Evolutionary conservation across 345 rosid genomes (phyloP), one percentile per base, ranked within the genome.

Genomic region (Moricandia moricandioides): DNA sequence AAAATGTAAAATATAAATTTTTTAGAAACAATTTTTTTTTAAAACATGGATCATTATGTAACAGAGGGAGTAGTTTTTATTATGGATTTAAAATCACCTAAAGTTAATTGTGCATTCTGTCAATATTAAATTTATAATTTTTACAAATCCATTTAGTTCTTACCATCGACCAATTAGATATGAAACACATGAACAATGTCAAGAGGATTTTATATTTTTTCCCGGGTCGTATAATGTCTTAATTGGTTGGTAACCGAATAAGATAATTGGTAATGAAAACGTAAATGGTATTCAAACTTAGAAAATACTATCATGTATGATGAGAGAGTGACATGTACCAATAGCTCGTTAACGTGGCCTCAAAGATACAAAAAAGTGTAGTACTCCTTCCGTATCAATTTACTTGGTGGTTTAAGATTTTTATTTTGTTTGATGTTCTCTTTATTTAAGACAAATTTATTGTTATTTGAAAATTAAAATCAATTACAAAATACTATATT

Each of bases 301-400:
- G 34, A 57, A 57, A 26, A 49, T 49, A 49, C 1, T 2, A 29
- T 29, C 31, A 29, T 29, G 60, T 26, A 4, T 24, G 4, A 1
- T 21, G 13, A 54, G 29, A 54, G 59, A 55, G 52, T 6, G 34
- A 56, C 8, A 57, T 27, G 34, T 57, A 57, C 31, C 3, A 29
- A 29, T 29, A 74, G 47, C 31, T 59, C 3, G 37, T 66, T 4
- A 59, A 33, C 12, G 29, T 60, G 63, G 63, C 1, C 67, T 52
- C 37, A 74, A 8, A 30, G 52, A 31, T 56, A 17, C 8, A 49
- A 7, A 24, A 59, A 69, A 55, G 75, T 68, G 69, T 75, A 61
- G 43, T 10, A 21, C 24, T 21, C 24, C 24, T 21, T 21, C 24
- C 24, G 24, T 21, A 21, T 21, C 24, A 21, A 21, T 21, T 21